Evolutionary conservation across 352 stramenopile genomes (phyloP).

Genomic region (Globisporangium middletonii): DNA sequence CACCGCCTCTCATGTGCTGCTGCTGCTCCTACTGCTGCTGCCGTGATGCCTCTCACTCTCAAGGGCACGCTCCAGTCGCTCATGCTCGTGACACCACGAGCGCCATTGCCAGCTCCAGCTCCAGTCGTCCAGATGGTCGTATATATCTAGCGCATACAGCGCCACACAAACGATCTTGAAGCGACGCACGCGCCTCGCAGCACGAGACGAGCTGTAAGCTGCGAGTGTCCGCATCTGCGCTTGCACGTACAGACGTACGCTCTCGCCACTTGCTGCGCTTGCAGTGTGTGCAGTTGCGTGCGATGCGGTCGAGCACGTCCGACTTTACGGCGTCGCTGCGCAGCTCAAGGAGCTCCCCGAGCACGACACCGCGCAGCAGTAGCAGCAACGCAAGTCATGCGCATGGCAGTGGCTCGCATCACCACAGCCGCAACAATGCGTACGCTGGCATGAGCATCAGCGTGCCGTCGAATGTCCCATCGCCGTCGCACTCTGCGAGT

Average conservation of each 20-base stretch:
- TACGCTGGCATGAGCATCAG: constrained; percentile 41
- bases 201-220: too few species aligned
- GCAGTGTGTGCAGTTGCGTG: too few species aligned
- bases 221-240: too few species aligned
- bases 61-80: too few species aligned
- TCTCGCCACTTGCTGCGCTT: not conserved
- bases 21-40: too few species aligned
- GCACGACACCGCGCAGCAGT: constrained; percentile 13
- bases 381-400: not conserved
- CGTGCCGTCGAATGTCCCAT: constrained; percentile 25
- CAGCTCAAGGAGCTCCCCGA: constrained; percentile 16
- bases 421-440: constrained; percentile 7
- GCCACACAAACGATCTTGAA: not conserved
- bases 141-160: too few species aligned
- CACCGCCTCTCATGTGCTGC: too few species aligned
- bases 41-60: too few species aligned
- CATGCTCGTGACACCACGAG: too few species aligned
- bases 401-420: not conserved
- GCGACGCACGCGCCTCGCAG: not conserved
- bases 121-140: too few species aligned
- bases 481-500: constrained; percentile 23
- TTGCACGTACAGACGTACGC: not conserved
- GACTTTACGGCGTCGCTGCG: constrained; percentile 33
- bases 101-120: too few species aligned
- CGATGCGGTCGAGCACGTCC: constrained; percentile 12